Evolutionary conservation across 169 alveolate genomes (phyloP).

Genomic region (Plasmodium fragile): DNA sequence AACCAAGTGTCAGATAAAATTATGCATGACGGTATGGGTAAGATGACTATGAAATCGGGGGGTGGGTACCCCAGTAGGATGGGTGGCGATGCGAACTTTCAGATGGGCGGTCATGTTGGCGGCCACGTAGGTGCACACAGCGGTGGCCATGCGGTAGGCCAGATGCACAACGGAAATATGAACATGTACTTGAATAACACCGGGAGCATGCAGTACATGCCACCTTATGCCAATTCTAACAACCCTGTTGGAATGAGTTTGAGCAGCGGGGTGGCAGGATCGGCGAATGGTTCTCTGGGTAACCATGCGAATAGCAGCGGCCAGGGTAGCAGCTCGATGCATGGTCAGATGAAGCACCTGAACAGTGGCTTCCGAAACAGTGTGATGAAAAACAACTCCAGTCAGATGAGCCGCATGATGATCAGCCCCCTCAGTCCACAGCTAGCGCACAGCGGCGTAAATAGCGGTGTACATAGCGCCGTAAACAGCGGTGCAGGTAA

Average conservation of each 20-base stretch:
- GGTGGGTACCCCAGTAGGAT: constrained; percentile 1
- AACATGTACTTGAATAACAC: constrained; percentile 14
- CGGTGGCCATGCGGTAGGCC: not conserved
- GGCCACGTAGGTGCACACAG: not conserved
- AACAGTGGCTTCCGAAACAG: constrained; percentile 14
- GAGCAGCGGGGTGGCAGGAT: not conserved
- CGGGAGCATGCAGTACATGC: not conserved
- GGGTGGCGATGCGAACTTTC: not conserved
- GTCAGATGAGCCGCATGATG: constrained; percentile 34
- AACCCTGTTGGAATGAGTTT: not conserved
- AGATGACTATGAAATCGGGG: not conserved
- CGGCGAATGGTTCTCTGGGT: not conserved
- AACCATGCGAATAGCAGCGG: not conserved
- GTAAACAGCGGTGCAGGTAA: not conserved
- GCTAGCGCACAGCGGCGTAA: not conserved
- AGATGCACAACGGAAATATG: not conserved
- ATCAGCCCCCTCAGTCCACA: constrained; percentile 10
- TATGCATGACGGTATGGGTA: constrained; percentile 10
- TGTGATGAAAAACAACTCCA: constrained; percentile 30
- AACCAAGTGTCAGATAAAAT: constrained; percentile 4
- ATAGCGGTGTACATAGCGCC: not conserved
- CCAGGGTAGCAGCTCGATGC: not conserved
- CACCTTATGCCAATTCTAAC: not conserved
- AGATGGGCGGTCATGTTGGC: not conserved
- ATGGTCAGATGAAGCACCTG: not conserved